phyloP scores from a whole-genome alignment of 1,139 yeast species.

The Hansenula anomala region DNA sequence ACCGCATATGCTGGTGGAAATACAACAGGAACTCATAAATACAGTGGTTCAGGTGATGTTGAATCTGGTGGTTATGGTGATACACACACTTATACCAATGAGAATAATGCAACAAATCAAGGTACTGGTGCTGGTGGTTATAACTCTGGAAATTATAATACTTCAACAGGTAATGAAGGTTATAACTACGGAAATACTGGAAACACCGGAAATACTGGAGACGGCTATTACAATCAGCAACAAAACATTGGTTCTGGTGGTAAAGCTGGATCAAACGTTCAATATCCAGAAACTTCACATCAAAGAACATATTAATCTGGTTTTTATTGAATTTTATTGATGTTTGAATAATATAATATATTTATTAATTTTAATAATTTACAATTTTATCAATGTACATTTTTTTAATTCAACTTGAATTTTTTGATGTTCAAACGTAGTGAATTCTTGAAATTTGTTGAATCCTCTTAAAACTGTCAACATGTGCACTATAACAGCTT shows the following conservation, averaged over 20 bases:
- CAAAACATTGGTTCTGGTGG: background rate
- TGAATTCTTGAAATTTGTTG: no score
- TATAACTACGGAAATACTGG: background rate
- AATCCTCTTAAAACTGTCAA: no score
- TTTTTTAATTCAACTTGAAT: no score
- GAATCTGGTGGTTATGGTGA: constrained; percentile 1
- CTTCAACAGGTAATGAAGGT: background rate
- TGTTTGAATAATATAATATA: no score
- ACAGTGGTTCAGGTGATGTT: background rate
- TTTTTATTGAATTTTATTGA: background rate
- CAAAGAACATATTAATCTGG: background rate
- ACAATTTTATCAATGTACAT: background rate
- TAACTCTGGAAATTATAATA: background rate
- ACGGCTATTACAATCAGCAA: background rate
- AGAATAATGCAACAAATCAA: background rate
- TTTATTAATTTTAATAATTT: background rate
- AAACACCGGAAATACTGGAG: background rate
- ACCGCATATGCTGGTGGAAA: constrained; percentile 1
- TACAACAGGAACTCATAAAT: background rate
- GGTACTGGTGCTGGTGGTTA: background rate
- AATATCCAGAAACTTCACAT: background rate
- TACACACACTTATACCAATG: constrained; percentile 1
- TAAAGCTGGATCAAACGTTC: background rate
- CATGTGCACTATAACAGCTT: no score
- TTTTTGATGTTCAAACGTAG: no score